Evolutionary conservation across 2,329 filamentous ascomycete species (phyloP), one percentile per base, ranked within the genome.

Genomic region (Kalmusia sp.): DNA sequence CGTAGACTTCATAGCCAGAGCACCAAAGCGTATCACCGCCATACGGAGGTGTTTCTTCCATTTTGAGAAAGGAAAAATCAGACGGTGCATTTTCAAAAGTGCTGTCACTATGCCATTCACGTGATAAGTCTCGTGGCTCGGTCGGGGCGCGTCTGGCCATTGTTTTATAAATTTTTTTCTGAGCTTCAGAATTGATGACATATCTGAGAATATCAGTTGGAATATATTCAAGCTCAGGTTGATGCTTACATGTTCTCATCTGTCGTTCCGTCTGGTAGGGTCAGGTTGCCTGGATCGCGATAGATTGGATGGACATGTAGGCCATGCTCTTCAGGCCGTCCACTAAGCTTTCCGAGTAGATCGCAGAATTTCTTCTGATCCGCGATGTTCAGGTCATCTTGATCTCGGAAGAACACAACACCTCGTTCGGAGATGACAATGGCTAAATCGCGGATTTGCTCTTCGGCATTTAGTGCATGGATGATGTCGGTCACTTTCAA

Each of bases 391-490:
- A 84, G 70, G 30, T 76, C 73, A 59, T 80, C 73, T 55, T 84
- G 81, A 38, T 77, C 76, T 39, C 81, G 79, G 70, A 83, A 82
- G 69, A 84, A 83, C 15, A 83, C 78, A 0, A 84, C 80, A 1
- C 81, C 80, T 6, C 80, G 75, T 55, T 81, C 77, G 2, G 80
- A 83, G 33, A 65, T 70, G 11, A 69, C 68, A 25, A 74, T 66
- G 3, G 86, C 88, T 0, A 91, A 76, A 61, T 90, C 88, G 0
- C 84, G 80, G 21, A 90, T 68, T 17, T 88, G 75, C 38, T 86
- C 82, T 47, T 90, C 86, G 0, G 84, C 79, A 64, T 89, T 86
- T 0, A 82, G 77, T 0, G 84, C 83, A 24, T 84, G 76, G 5
- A 91, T 76, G 33, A 90, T 85, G 28, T 90, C 86, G 5, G 81